Evolutionary conservation across 495 filamentous ascomycete genomes (phyloP), one percentile per base, ranked within the genome.

Genomic region (Penicillium antarcticum): DNA sequence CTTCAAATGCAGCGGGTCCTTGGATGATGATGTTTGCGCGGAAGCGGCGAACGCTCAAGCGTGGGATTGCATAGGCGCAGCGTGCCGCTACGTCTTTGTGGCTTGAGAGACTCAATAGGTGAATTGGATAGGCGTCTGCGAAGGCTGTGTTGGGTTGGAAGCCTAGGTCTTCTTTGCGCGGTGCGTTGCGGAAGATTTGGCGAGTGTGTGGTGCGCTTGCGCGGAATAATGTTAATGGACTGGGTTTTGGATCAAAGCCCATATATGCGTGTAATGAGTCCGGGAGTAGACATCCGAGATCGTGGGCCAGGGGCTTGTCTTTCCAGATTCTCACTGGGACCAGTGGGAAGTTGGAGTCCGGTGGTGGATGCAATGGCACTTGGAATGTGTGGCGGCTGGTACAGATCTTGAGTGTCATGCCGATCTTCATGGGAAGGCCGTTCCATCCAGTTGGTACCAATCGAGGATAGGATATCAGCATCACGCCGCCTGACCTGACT

Each of bases 81-180:
- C 63, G 60, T 1, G 51, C 45, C 36, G 73, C 80, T 7, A 86
- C 67, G 47, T 91, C 82, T 6, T 80, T 80, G 21, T 95, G 76
- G 55, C 85, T 91, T 36, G 84, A 74, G 9, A 96, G 71, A 53
- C 83, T 92, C 31, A 95, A 67, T 7, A 96, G 65, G 59, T 96
- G 89, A 24, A 97, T 70, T 4, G 92, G 91, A 65, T 94, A 97
- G 66, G 90, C 85, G 69, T 97, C 92, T 47, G 87, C 84, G 61
- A 96, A 95, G 51, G 87, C 88, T 0, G 87, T 84, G 9, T 82
- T 78, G 4, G 89, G 80, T 58, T 94, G 87, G 61, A 88, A 92
- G 2, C 89, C 88, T 0, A 88, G 66, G 10, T 80, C 72, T 23
- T 80, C 77, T 57, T 81, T 79, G n/a, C 65, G 74, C 0, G 92